Evolutionary conservation across 345 rosid species (phyloP), one percentile per base, ranked within the genome.

Genomic region (Rhodamnia argentea): DNA sequence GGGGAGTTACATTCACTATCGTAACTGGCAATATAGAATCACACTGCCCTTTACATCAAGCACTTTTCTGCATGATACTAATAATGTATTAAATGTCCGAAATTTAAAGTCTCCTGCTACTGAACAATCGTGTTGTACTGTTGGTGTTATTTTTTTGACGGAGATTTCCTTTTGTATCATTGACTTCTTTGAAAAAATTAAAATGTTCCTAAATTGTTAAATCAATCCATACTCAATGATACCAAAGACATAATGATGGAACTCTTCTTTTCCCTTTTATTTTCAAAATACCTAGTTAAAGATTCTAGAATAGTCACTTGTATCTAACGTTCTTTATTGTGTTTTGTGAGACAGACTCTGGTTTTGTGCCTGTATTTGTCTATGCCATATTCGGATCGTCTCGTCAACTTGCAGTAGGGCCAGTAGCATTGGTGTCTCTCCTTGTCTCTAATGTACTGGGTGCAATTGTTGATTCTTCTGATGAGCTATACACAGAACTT

Each of bases 351-450:
- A 91, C 89, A 98, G 99, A 98, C 86, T 90, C 96, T 86, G 98
- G 98, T 54, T 95, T 98, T 90, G 92, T 98, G 90, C 99, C 99
- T 10, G 90, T 98, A 84, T 98, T 95, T 90, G 94, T 96, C 75
- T 96, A 98, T 88, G 95, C 93, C 51, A 76, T 96, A 70, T 96
- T 98, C 55, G 99, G 99, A 82, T 96, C 99, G 9, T 98, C 99
- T 56, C 98, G 99, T 64, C 99, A 98, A 92, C 96, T 98, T 89
- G 99, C 99, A 60, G 91, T 96, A 87, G 99, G 99, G 87, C 99
- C 99, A 53, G 99, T 98, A 53, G 99, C 99, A 64, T 93, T 98
- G 93, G 99, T 98, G 83, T 98, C 99, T 85, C 96, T 98, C 85
- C 97, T 98, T 14, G 99, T 98, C 76, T 98, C 99, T 56, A 98